These are phyloP conservation scores for Saposhnikovia divaricata DNA, from an alignment of 129 eudicot genomes.

Conservation along the genomic window DNA sequence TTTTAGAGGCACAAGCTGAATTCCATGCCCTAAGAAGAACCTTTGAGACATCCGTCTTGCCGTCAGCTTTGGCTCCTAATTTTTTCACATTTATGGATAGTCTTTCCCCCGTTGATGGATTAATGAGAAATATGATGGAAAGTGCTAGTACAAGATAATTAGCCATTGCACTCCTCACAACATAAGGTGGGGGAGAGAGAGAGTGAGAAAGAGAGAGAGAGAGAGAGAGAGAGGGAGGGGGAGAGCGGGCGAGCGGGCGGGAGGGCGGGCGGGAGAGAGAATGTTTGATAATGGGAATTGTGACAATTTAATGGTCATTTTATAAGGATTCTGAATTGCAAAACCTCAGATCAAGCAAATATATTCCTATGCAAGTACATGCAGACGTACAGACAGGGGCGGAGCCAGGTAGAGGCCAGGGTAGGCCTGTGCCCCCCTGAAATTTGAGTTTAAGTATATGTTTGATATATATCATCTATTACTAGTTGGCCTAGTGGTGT, in stretches of 20 bases:
- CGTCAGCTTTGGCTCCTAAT: slow-evolving; percentile 19
- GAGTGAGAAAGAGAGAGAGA: too few relatives aligned
- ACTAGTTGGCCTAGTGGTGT: too few relatives aligned
- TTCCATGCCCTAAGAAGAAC: slow-evolving; percentile 17
- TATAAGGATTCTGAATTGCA: background rate
- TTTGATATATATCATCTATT: too few relatives aligned
- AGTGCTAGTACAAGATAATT: background rate
- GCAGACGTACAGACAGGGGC: too few relatives aligned
- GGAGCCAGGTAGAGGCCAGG: too few relatives aligned
- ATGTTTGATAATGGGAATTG: background rate
- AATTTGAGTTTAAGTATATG: too few relatives aligned
- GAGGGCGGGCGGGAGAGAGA: background rate
- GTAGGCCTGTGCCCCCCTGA: too few relatives aligned
- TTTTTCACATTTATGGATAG: slow-evolving; percentile 7
- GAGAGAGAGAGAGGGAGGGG: too few relatives aligned
- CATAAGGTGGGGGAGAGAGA: too few relatives aligned
- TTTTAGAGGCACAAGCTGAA: slow-evolving; percentile 20
- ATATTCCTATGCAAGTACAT: background rate
- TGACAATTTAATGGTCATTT: background rate
- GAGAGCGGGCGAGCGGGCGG: too few relatives aligned
- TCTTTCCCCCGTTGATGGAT: background rate
- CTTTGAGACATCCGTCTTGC: slow-evolving; percentile 18
- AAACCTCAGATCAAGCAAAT: background rate
- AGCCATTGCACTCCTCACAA: background rate
- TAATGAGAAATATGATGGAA: background rate